Base-by-base conservation (phyloP, 257 asterid species). In the Plectranthus barbatus region DNA sequence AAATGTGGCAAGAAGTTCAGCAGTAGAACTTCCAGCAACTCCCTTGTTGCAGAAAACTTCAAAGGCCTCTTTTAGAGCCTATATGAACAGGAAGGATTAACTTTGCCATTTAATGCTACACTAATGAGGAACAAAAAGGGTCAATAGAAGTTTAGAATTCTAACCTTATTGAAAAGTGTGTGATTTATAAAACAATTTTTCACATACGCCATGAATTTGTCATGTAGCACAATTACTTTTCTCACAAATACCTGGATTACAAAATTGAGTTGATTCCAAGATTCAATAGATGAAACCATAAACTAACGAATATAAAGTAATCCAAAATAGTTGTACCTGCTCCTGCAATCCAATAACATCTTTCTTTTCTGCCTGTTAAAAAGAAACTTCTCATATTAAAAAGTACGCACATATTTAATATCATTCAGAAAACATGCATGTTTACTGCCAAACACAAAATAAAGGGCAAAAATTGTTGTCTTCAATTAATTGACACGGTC, bases 51-150 rank as follows among this genome's bases (percentile, higher is more conserved):
- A 93, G 70, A 93, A 93, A 56, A 84, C 81, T 74, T 93, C 99
- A 67, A 93, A 93, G 55, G 99, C 99, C 79, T 93, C 99, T 73
- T 93, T 93, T 39, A 93, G 96, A 72, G 99, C 97, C 99, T 93
- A 44, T 31, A 51, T 33, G 40, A 40, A 41, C 50, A 62, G 34
- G 29, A 72, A 18, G 23, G 14, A 42, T 11, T 17, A 6, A 15
- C 15, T 42, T 58, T 20, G 31, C 45, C 64, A 19, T 41, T 31
- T 26, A 53, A 26, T 11, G 31, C 51, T 14, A 9, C 33, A 20
- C 45, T 31, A 47, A 3, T 40, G 40, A 17, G 26, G 45, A 69
- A 41, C 56, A 33, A 40, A 64, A 68, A 42, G 6, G 31, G 5
- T 26, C 31, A 26, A 26, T 26, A 26, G 5, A 26, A 1, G 31